Evolutionary conservation across 805 yeast species (phyloP).

Genomic region (Schizosaccharomyces octosporus): DNA sequence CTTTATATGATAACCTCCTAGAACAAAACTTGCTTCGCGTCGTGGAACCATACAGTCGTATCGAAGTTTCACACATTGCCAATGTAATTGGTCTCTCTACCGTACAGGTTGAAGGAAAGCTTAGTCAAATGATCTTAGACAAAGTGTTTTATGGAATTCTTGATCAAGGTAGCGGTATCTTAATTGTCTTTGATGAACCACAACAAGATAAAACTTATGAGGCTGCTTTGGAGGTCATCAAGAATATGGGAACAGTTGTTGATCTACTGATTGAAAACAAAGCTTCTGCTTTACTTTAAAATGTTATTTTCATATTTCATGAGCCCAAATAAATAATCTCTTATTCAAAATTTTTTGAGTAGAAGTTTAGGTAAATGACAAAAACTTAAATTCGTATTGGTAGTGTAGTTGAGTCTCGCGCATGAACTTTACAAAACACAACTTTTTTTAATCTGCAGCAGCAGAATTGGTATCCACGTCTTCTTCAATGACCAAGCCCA

Average conservation of each 20-base stretch:
- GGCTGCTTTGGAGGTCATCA: conserved; percentile 63
- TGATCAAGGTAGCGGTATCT: conserved; percentile 97
- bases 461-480: neutral
- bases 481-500: neutral
- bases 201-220: conserved; percentile 71
- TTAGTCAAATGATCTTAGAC: conserved; percentile 89
- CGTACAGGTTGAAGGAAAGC: conserved; percentile 76
- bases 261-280: conserved; percentile 69
- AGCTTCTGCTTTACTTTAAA: conserved; percentile 28
- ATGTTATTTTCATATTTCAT: neutral
- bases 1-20: conserved; percentile 72
- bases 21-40: conserved; percentile 85
- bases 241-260: conserved; percentile 66
- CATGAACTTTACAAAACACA: neutral
- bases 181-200: conserved; percentile 74
- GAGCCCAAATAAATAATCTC: neutral
- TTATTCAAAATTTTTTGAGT: neutral
- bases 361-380: neutral
- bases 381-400: neutral
- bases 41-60: conserved; percentile 86
- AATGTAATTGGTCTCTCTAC: conserved; percentile 67
- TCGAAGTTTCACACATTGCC: conserved; percentile 77
- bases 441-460: neutral
- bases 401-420: too few species aligned
- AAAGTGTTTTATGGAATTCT: conserved; percentile 85